phyloP scores from a whole-genome alignment of 371 early-diverging fungal species.

The Umbelopsis sp. region DNA sequence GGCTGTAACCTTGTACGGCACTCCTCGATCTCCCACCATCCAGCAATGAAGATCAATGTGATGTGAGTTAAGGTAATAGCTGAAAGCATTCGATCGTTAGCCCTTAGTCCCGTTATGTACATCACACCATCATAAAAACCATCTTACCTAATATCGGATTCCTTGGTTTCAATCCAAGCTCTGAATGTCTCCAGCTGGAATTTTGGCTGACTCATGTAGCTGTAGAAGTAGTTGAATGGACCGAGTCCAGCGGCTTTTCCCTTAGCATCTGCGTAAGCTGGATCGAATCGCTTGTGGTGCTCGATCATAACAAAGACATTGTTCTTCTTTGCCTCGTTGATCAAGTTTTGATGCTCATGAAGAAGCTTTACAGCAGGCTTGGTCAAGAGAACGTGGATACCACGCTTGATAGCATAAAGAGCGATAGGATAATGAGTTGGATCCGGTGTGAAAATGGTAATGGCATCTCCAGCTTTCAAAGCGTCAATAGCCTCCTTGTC shows the following conservation, averaged over 20 bases:
- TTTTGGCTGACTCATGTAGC: conserved; percentile 60
- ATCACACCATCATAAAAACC: background rate
- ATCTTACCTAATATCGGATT: conserved; percentile 44
- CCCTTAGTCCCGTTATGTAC: conserved; percentile 15
- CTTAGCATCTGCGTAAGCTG: conserved; percentile 41
- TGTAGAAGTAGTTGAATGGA: conserved; percentile 50
- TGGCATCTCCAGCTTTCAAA: conserved; percentile 45
- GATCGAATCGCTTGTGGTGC: conserved; percentile 58
- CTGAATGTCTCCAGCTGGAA: conserved; percentile 52
- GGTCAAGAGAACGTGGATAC: conserved; percentile 51
- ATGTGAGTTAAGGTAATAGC: conserved; percentile 51
- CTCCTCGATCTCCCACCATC: conserved; percentile 38
- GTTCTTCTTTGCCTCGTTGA: conserved; percentile 40
- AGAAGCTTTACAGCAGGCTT: conserved; percentile 55
- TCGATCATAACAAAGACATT: conserved; percentile 49
- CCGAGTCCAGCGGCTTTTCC: conserved; percentile 32
- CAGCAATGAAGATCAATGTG: conserved; percentile 57
- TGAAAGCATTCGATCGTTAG: background rate
- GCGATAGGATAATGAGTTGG: conserved; percentile 54
- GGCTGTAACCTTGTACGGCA: conserved; percentile 45
- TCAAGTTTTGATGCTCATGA: conserved; percentile 39
- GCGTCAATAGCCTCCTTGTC: conserved; percentile 52
- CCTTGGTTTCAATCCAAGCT: conserved; percentile 50
- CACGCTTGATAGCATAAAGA: conserved; percentile 45
- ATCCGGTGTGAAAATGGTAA: conserved; percentile 59